Base-by-base conservation (phyloP, 345 rosid genomes). In the Acer campestre region DNA sequence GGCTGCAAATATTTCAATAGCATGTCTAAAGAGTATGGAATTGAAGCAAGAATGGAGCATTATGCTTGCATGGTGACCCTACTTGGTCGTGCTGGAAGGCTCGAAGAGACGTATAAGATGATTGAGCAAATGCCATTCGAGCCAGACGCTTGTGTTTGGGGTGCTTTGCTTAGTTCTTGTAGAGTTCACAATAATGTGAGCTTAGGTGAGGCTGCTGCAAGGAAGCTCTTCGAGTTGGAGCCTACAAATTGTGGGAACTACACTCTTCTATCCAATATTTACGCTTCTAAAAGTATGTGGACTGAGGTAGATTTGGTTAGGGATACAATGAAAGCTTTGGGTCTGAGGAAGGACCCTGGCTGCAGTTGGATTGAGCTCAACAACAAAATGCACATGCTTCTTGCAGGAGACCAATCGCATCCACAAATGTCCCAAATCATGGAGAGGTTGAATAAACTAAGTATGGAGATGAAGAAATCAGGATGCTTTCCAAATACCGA, bases 11-110 rank as follows among this genome's bases (percentile, higher is more conserved):
- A 83, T 79, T 90, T 92, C 70, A 73, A 75, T 69, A 80, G 80
- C 79, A 90, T 89, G 95, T 81, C 85, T 48, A 80, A 70, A 59
- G 86, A 86, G 42, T 81, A 88, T 68, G 89, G 90, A 49, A 83
- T 89, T 67, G 82, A 82, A 76, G 85, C 92, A 59, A 83, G 84
- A 75, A 58, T 88, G 80, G 97, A 92, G 81, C 98, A 91, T 76
- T 94, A 88, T 78, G 86, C 97, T 71, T 94, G 93, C 80, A 81
- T 91, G 91, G 91, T 94, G 40, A 90, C 82, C 84, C 94, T 92
- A 80, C 82, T 88, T 8, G 96, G 98, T 40, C 90, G 92, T 55
- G 83, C 87, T 56, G 92, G 93, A 38, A 89, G 85, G 89, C 81
- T 90, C 51, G 82, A 88, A 76, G 96, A 94, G 70, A 94, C 97